These are phyloP conservation scores for Pseudogymnoascus sp. DNA, from an alignment of 2,329 filamentous ascomycete genomes.

Conservation along the genomic window DNA sequence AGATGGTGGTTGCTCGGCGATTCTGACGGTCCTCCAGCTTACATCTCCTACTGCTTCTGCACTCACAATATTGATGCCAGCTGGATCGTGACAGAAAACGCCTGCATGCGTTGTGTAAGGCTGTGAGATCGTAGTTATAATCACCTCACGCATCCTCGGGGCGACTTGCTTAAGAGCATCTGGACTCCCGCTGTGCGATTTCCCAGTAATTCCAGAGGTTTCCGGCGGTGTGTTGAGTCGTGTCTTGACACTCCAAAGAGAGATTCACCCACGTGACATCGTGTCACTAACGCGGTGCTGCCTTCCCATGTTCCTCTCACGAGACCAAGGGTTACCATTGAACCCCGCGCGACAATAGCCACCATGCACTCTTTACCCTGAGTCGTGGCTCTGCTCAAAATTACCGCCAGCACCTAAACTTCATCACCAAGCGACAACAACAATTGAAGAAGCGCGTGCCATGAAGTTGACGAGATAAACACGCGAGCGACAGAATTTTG, in stretches of 20 bases:
- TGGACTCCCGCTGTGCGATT: too few species aligned
- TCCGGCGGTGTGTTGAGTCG: too few species aligned
- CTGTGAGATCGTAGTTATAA: too few species aligned
- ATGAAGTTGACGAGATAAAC: not conserved
- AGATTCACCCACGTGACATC: not conserved
- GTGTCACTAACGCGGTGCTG: conserved; percentile 4
- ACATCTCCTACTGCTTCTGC: too few species aligned
- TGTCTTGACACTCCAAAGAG: not conserved
- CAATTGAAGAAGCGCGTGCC: not conserved
- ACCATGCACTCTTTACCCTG: not conserved
- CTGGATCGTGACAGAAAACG: too few species aligned
- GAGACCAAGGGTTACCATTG: not conserved
- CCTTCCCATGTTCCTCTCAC: not conserved
- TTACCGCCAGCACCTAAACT: not conserved
- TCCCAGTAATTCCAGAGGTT: too few species aligned
- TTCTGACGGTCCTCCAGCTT: too few species aligned
- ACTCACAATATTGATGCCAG: too few species aligned
- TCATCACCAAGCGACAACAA: not conserved
- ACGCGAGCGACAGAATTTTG: not conserved
- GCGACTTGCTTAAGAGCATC: too few species aligned
- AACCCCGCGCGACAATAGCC: conserved; percentile 1
- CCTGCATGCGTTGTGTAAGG: too few species aligned
- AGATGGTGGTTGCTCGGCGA: too few species aligned
- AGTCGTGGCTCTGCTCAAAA: not conserved
- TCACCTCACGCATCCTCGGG: too few species aligned